A percentile compares a stretch with the other conserved stretches of the same genome.
phyloP scores from a whole-genome alignment of 441 rosid species.

The Melastoma candidum region DNA sequence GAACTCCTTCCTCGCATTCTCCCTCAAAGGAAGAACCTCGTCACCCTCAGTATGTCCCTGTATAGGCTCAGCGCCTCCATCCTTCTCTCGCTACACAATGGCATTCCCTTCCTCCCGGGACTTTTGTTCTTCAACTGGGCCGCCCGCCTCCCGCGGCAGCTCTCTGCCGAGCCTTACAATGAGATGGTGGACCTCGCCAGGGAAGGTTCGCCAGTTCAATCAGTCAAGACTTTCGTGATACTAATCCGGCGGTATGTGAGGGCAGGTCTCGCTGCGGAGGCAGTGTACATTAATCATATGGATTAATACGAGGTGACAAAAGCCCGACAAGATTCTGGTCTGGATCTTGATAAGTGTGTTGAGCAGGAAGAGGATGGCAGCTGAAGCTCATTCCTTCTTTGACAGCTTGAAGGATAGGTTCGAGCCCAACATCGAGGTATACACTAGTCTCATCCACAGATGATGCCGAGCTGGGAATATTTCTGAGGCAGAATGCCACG shows the following conservation, averaged over 20 bases:
- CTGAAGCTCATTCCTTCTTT: slow-evolving; percentile 73
- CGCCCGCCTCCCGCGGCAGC: slow-evolving; percentile 17
- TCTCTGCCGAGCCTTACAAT: slow-evolving; percentile 53
- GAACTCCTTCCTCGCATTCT: slow-evolving; percentile 74
- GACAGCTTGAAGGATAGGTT: slow-evolving; percentile 48
- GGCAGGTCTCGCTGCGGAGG: slow-evolving; percentile 79
- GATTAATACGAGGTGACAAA: slow-evolving; percentile 59
- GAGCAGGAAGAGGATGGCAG: slow-evolving; percentile 60
- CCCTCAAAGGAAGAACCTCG: slow-evolving; percentile 68
- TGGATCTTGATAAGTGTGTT: slow-evolving; percentile 54
- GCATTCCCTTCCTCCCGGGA: slow-evolving; percentile 59
- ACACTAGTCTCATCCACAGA: slow-evolving; percentile 68
- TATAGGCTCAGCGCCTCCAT: slow-evolving; percentile 70
- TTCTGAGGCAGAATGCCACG: slow-evolving; percentile 55
- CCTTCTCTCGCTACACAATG: slow-evolving; percentile 59
- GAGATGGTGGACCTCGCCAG: slow-evolving; percentile 73
- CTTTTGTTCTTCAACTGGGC: slow-evolving; percentile 88
- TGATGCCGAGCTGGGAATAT: slow-evolving; percentile 77
- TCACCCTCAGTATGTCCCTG: slow-evolving; percentile 71
- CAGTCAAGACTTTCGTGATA: slow-evolving; percentile 48
- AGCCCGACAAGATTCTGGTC: slow-evolving; percentile 67
- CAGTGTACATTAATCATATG: slow-evolving; percentile 80
- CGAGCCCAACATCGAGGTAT: slow-evolving; percentile 63
- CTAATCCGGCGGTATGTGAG: slow-evolving; percentile 75
- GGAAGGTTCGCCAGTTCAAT: slow-evolving; percentile 62